Percentiles rank a stretch among this genome's conserved stretches.
Conservation (phyloP, 73 alveolate genomes). For the Paramecium biaurelia region DNA sequence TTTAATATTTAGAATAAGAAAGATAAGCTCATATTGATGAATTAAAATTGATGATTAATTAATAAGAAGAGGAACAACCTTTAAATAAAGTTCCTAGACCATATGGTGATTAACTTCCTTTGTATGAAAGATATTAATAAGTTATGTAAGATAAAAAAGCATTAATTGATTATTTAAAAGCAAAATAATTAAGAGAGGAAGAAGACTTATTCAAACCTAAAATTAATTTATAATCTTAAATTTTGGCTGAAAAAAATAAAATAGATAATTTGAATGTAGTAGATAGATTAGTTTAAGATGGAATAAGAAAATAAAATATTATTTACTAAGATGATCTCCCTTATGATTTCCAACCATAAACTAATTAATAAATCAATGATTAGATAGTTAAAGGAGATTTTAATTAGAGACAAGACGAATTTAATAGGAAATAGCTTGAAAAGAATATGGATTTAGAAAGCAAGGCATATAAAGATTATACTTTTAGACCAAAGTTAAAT, state of each 20-base stretch:
- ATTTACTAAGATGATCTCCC: neutral
- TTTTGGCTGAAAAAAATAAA: neutral
- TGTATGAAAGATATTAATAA: constrained; percentile 20
- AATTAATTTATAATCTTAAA: neutral
- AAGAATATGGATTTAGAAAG: neutral
- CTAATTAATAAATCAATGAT: neutral
- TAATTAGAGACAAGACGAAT: neutral
- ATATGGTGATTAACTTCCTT: neutral
- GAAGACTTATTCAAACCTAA: neutral
- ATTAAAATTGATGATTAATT: neutral
- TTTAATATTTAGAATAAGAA: neutral
- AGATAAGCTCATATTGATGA: constrained; percentile 16
- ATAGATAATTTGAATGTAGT: neutral
- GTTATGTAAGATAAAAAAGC: neutral
- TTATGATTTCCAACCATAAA: constrained; percentile 16
- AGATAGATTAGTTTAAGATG: neutral
- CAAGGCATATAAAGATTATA: neutral
- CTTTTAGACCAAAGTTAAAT: neutral
- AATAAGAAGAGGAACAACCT: neutral
- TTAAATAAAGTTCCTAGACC: neutral
- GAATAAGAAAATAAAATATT: neutral
- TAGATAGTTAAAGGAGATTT: neutral
- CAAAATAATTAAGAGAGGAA: neutral
- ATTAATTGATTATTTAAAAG: neutral
- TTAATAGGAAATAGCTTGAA: neutral